Evolutionary conservation across 2,329 filamentous ascomycete genomes (phyloP), one percentile per base, ranked within the genome.

Genomic region (Neofusicoccum sp.): DNA sequence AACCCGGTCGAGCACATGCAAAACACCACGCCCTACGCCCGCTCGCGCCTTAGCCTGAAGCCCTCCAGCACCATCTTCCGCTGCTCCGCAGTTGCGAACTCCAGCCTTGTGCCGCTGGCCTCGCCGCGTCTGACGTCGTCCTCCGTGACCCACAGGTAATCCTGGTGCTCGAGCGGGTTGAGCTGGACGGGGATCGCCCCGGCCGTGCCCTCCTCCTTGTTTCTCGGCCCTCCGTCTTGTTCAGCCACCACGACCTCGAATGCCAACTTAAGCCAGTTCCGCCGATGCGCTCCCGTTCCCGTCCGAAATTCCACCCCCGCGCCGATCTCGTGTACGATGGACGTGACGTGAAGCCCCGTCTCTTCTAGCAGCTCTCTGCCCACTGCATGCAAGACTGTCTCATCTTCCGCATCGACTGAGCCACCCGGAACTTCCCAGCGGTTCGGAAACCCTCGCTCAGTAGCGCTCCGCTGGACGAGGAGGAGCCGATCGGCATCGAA

Each of bases 291-390:
- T 11, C 51, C 51, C 54, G 16, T 9, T 30, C 44, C 57, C 43
- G 57, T 41, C 31, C 16, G 24, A 44, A 53, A 61, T 11, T 45
- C n/a, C n/a, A 53, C 58, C 33, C 58, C 58, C 67, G 76, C 75
- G 14, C 68, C 69, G 6, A 81, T 76, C 56, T 79, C 70, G 28
- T 77, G 73, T 2, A 77, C 67, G 36, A 84, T 70, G 9, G 68
- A 68, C 24, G 69, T 76, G 2, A 81, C 77, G 44, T 70, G 71
- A 24, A 84, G 68, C 0, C 81, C 82, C 0, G 78, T 78, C 65
- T 84, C 82, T 66, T 85, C 82, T 43, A 76, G 74, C 9, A 83
- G 69, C 64, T 84, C 82, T 6, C 82, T 75, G 8, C 73, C 81
- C 2, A 79, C 77, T 1, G 76, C 77, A 54, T 81, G 77, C 0